Evolutionary conservation across 1,284 basidiomycete genomes (phyloP).

Genomic region (Tylopilus sp.): DNA sequence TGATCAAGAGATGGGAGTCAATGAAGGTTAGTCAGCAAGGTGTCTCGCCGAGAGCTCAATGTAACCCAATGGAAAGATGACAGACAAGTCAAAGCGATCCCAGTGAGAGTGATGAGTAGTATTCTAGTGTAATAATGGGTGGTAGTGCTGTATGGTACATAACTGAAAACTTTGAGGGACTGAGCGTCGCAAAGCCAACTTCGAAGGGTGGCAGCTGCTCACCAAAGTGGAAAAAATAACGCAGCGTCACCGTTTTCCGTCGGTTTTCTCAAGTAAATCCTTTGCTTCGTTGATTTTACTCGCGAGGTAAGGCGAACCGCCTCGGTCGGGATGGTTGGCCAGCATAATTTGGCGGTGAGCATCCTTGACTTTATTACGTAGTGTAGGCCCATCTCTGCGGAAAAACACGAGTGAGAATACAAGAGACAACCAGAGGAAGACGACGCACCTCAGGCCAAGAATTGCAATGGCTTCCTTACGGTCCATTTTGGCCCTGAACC

Average conservation of each 20-base stretch:
- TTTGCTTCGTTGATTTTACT: constrained; percentile 97
- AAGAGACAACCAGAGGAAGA: constrained; percentile 10
- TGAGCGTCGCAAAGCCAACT: not conserved
- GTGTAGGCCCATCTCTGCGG: constrained; percentile 68
- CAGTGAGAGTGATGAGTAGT: constrained; percentile 9
- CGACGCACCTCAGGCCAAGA: constrained; percentile 84
- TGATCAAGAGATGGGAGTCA: not conserved
- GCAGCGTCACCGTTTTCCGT: constrained; percentile 44
- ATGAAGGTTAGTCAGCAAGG: constrained; percentile 29
- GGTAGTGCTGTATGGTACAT: constrained; percentile 18
- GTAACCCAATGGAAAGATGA: not conserved
- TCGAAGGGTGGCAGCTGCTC: constrained; percentile 2
- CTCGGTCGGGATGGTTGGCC: constrained; percentile 94
- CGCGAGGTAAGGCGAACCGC: constrained; percentile 95
- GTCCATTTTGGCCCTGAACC: constrained; percentile 96
- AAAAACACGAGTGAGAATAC: not conserved
- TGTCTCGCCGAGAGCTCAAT: not conserved
- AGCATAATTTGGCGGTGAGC: constrained; percentile 92
- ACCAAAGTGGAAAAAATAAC: constrained; percentile 11
- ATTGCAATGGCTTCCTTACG: constrained; percentile 89
- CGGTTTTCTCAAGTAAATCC: constrained; percentile 75
- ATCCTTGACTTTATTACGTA: constrained; percentile 79
- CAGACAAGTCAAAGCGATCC: not conserved
- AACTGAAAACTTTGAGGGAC: not conserved
- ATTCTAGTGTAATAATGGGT: constrained; percentile 16